Conservation (phyloP, 192 early-diverging fungal genomes). For the Geosiphon pyriformis region DNA sequence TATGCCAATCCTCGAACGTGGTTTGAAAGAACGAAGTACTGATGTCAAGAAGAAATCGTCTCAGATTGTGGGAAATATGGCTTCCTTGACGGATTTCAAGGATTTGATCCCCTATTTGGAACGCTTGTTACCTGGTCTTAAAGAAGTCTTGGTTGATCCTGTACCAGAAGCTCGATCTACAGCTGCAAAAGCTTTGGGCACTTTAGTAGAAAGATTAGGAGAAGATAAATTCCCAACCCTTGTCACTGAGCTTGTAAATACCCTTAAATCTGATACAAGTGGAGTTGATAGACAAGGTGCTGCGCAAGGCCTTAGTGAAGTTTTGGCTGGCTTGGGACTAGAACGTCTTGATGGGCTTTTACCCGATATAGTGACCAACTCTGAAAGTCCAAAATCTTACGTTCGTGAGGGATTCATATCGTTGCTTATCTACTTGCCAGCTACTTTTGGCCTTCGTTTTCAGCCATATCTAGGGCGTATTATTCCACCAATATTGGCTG, state of each 20-base stretch:
- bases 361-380: slow-evolving; percentile 83
- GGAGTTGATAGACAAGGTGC: slow-evolving; percentile 94
- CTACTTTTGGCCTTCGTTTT: slow-evolving; percentile 90
- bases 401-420: slow-evolving; percentile 97
- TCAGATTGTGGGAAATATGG: slow-evolving; percentile 99
- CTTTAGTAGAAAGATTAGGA: slow-evolving; percentile 86
- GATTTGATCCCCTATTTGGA: slow-evolving; percentile 89
- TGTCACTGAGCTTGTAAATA: slow-evolving; percentile 77
- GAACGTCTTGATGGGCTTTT: slow-evolving; percentile 80
- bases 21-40: slow-evolving; percentile 81
- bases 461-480: slow-evolving; percentile 82
- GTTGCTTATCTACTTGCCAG: slow-evolving; percentile 91
- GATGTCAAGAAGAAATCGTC: slow-evolving; percentile 92
- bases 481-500: slow-evolving; percentile 82
- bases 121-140: slow-evolving; percentile 78
- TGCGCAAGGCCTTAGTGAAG: slow-evolving; percentile 93
- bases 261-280: slow-evolving; percentile 83
- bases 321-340: slow-evolving; percentile 84
- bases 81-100: slow-evolving; percentile 83
- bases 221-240: slow-evolving; percentile 91
- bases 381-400: slow-evolving; percentile 59
- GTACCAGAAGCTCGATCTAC: slow-evolving; percentile 95
- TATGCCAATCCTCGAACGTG: slow-evolving; percentile 90
- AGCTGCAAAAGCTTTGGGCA: slow-evolving; percentile 87
- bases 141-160: slow-evolving; percentile 89